A percentile compares a stretch with the other conserved stretches of the same genome.
These are phyloP conservation scores for Candida tibetensis DNA, from an alignment of 805 yeast genomes.

Conservation along the genomic window DNA sequence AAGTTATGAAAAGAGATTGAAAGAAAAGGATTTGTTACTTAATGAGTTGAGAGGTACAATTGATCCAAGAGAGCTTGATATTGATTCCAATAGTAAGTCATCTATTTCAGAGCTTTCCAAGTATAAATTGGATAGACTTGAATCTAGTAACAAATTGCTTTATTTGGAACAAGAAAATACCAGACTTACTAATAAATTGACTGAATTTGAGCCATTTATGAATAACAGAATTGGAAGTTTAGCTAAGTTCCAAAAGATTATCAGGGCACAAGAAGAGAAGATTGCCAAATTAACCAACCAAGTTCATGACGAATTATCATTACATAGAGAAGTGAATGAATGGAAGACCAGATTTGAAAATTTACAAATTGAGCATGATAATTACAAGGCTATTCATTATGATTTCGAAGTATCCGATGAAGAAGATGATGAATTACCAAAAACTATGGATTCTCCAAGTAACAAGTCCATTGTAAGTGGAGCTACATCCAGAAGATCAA, in stretches of 20 bases:
- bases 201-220: slow-evolving; percentile 52
- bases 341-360: slow-evolving; percentile 46
- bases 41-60: slow-evolving; percentile 28
- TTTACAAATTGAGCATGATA: slow-evolving; percentile 43
- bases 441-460: slow-evolving; percentile 10
- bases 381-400: slow-evolving; percentile 34
- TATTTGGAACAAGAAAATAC: slow-evolving; percentile 47
- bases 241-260: slow-evolving; percentile 49
- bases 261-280: slow-evolving; percentile 50
- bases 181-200: slow-evolving; percentile 37
- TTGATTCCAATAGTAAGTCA: slow-evolving; percentile 11
- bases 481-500: slow-evolving; percentile 22
- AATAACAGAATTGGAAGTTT: slow-evolving; percentile 52
- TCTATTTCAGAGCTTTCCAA: slow-evolving; percentile 30
- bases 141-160: slow-evolving; percentile 42
- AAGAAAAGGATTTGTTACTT: slow-evolving; percentile 31
- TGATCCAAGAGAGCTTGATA: slow-evolving; percentile 24
- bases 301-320: slow-evolving; percentile 42
- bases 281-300: slow-evolving; percentile 40
- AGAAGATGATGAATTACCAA: slow-evolving; percentile 19
- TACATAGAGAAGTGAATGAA: slow-evolving; percentile 46
- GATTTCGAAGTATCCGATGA: slow-evolving; percentile 30
- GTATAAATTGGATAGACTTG: slow-evolving; percentile 43
- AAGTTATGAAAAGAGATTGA: slow-evolving; percentile 18
- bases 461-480: slow-evolving; percentile 23